Percentiles rank a stretch among this genome's conserved stretches.
These are phyloP conservation scores for Podaxis carcinomalis DNA, from an alignment of 768 basidiomycete species.

Conservation along the genomic window DNA sequence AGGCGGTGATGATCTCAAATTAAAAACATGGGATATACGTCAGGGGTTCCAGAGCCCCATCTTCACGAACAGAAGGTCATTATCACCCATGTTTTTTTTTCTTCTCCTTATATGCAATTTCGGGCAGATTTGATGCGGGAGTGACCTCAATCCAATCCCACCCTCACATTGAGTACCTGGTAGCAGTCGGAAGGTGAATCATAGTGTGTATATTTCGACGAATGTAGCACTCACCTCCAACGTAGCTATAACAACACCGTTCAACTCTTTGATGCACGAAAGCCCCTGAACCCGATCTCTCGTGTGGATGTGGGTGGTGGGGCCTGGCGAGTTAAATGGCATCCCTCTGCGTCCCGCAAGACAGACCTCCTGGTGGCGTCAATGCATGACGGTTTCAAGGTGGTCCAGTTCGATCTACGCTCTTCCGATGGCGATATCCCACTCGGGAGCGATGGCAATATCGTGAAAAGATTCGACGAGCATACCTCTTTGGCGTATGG, in stretches of 20 bases:
- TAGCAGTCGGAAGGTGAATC: slow-evolving; percentile 87
- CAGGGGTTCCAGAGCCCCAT: slow-evolving; percentile 53
- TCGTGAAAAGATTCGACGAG: slow-evolving; percentile 60
- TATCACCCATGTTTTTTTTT: neutral
- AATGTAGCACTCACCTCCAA: neutral
- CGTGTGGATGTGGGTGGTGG: slow-evolving; percentile 81
- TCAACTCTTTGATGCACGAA: slow-evolving; percentile 79
- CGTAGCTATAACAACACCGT: slow-evolving; percentile 80
- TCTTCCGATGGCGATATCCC: slow-evolving; percentile 15
- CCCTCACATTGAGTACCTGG: slow-evolving; percentile 70
- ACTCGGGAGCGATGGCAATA: slow-evolving; percentile 24
- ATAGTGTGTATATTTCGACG: neutral
- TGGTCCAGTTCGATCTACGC: slow-evolving; percentile 46
- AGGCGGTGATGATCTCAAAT: slow-evolving; percentile 91
- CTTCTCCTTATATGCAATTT: slow-evolving; percentile 4
- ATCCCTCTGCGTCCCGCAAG: slow-evolving; percentile 64
- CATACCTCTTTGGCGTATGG: slow-evolving; percentile 90
- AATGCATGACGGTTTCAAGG: slow-evolving; percentile 97
- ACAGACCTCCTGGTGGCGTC: slow-evolving; percentile 86
- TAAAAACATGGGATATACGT: slow-evolving; percentile 91
- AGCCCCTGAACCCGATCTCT: slow-evolving; percentile 50
- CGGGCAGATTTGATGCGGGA: slow-evolving; percentile 80
- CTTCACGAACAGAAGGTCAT: slow-evolving; percentile 70
- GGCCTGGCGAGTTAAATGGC: slow-evolving; percentile 96
- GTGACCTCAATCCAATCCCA: slow-evolving; percentile 88